These are phyloP conservation scores for Bjerkandera adusta DNA, from an alignment of 1,284 basidiomycete genomes.

Conservation along the genomic window DNA sequence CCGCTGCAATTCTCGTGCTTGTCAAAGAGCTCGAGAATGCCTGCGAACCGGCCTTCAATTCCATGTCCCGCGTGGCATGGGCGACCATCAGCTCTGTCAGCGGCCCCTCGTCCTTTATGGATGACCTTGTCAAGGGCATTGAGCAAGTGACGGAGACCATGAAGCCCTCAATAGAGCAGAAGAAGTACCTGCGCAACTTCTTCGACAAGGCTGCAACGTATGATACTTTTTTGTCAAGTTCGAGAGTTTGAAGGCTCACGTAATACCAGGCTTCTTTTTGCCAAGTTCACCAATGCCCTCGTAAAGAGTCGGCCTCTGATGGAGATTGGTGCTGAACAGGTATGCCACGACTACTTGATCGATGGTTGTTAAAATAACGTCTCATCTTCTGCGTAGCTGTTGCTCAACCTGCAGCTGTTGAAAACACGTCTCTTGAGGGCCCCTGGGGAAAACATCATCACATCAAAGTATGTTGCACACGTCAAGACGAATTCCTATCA, in stretches of 20 bases:
- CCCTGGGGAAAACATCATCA: slow-evolving; percentile 65
- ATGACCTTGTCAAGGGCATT: slow-evolving; percentile 66
- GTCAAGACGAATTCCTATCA: slow-evolving; percentile 14
- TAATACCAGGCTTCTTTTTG: slow-evolving; percentile 66
- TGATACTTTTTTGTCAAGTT: slow-evolving; percentile 10
- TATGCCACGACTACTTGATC: slow-evolving; percentile 29
- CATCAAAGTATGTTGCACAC: slow-evolving; percentile 48
- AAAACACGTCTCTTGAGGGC: slow-evolving; percentile 83
- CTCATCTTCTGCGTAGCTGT: slow-evolving; percentile 49
- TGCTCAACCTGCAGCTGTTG: slow-evolving; percentile 88
- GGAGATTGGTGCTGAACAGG: slow-evolving; percentile 93
- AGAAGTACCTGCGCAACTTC: slow-evolving; percentile 90
- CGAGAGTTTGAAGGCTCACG: background rate
- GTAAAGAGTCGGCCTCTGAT: slow-evolving; percentile 86
- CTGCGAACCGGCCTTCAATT: slow-evolving; percentile 73
- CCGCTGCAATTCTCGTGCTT: slow-evolving; percentile 74
- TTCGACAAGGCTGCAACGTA: slow-evolving; percentile 91
- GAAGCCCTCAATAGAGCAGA: slow-evolving; percentile 81
- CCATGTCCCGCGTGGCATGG: slow-evolving; percentile 81
- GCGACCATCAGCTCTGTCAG: slow-evolving; percentile 76
- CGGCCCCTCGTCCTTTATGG: slow-evolving; percentile 79
- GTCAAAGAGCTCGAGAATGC: slow-evolving; percentile 81
- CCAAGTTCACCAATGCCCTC: slow-evolving; percentile 83
- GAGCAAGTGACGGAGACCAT: slow-evolving; percentile 66
- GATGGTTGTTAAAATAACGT: slow-evolving; percentile 16